phyloP scores from a whole-genome alignment of 495 filamentous ascomycete genomes.

The Halenospora varia region DNA sequence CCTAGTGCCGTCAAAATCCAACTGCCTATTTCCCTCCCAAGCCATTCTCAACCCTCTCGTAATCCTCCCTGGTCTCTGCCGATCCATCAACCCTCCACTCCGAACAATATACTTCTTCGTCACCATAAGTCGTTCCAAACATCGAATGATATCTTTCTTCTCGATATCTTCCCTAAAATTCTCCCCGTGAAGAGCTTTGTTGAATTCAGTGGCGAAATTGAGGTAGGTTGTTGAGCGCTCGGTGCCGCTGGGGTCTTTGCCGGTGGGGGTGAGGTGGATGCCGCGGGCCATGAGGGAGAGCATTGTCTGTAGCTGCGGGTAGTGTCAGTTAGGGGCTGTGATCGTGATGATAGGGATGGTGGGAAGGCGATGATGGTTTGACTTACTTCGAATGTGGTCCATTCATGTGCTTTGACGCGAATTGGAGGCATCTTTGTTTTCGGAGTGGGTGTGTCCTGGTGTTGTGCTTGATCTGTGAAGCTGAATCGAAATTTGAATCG shows the following conservation, averaged over 20 bases:
- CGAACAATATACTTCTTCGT: constrained; percentile 7
- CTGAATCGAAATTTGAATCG: neutral
- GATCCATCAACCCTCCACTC: constrained; percentile 1
- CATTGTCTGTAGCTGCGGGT: constrained; percentile 20
- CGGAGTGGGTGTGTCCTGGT: neutral
- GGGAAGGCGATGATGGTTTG: neutral
- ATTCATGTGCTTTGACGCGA: constrained; percentile 3
- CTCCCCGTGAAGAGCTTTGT: constrained; percentile 20
- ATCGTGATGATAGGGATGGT: neutral
- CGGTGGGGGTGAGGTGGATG: constrained; percentile 2
- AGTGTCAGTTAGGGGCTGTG: constrained; percentile 11
- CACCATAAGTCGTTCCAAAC: constrained; percentile 6
- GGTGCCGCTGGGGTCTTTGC: neutral
- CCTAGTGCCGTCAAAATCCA: constrained; percentile 13
- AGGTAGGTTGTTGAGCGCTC: constrained; percentile 5
- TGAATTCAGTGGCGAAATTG: constrained; percentile 22
- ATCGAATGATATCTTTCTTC: constrained; percentile 17
- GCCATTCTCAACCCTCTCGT: constrained; percentile 14
- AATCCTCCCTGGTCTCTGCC: neutral
- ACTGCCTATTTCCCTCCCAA: constrained; percentile 3
- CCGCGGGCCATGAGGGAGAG: constrained; percentile 20
- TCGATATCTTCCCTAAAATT: constrained; percentile 19
- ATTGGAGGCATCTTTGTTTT: neutral
- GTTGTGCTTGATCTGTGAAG: neutral
- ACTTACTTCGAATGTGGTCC: constrained; percentile 19